These are phyloP conservation scores for Pyricularia sp. DNA, from an alignment of 2,329 filamentous ascomycete genomes.

Conservation along the genomic window DNA sequence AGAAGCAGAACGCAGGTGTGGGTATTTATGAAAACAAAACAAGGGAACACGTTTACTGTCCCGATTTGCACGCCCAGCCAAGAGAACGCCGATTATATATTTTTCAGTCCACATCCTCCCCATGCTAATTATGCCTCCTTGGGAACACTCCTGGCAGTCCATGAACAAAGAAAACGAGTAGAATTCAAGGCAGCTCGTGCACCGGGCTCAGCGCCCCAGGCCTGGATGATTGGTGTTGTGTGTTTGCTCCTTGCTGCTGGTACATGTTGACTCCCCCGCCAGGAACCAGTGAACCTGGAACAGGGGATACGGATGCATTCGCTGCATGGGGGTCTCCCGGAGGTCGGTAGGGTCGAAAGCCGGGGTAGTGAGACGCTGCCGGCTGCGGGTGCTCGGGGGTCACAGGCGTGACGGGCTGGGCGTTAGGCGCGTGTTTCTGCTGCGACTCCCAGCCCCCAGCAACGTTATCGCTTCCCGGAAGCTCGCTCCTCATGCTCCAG, in stretches of 20 bases:
- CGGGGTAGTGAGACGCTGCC: neutral
- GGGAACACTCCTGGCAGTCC: neutral
- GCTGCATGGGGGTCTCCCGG: neutral
- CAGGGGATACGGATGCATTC: neutral
- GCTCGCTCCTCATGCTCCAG: conserved; percentile 12
- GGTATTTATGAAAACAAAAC: neutral
- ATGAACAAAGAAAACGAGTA: neutral
- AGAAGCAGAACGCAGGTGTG: neutral
- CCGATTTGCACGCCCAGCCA: neutral
- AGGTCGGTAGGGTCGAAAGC: conserved; percentile 1
- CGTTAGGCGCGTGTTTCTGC: neutral
- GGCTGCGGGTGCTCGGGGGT: neutral
- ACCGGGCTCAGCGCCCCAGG: neutral
- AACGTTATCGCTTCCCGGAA: conserved; percentile 7
- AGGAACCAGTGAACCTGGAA: conserved; percentile 1
- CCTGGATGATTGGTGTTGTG: neutral
- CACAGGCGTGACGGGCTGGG: neutral
- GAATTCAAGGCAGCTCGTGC: neutral
- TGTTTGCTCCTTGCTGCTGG: neutral
- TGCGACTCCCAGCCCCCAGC: neutral
- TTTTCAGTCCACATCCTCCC: neutral
- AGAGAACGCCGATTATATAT: neutral
- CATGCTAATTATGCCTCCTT: neutral
- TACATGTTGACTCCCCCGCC: neutral
- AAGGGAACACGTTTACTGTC: neutral